Percentiles rank a stretch among this genome's conserved stretches.
These are phyloP conservation scores for Blastobotrys persicus DNA, from an alignment of 1,139 yeast species.

Conservation along the genomic window DNA sequence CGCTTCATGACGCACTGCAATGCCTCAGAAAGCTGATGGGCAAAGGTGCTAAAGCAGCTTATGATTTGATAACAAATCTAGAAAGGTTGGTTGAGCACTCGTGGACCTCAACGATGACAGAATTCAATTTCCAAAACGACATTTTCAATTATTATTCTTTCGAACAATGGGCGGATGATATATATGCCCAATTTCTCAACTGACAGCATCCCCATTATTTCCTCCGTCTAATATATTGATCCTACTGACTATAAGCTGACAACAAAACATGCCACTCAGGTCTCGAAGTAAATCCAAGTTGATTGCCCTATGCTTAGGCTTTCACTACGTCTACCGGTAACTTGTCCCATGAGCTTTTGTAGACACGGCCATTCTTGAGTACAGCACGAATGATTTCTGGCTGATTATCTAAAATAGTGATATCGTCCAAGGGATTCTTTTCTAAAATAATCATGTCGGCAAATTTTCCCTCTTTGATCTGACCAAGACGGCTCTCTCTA, in stretches of 20 bases:
- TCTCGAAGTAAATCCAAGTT: background rate
- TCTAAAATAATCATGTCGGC: conserved; percentile 10
- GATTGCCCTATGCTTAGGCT: background rate
- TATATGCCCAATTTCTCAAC: background rate
- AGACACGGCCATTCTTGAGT: conserved; percentile 9
- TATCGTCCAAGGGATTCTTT: conserved; percentile 11
- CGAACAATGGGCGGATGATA: conserved; percentile 8
- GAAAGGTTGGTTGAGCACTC: conserved; percentile 7
- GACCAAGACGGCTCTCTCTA: conserved; percentile 10
- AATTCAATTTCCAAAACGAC: conserved; percentile 7
- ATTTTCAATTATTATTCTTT: conserved; percentile 4
- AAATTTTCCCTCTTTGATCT: conserved; percentile 10
- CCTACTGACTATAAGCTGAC: too few relatives aligned
- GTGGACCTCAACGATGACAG: background rate
- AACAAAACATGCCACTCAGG: too few relatives aligned
- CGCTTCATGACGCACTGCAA: background rate
- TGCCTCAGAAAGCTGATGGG: conserved; percentile 2
- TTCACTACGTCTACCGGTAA: background rate
- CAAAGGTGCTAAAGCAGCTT: conserved; percentile 3
- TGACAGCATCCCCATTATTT: too few relatives aligned
- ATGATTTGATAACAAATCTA: conserved; percentile 2
- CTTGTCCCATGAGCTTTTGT: conserved; percentile 9
- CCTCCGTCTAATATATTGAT: too few relatives aligned
- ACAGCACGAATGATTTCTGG: conserved; percentile 7
- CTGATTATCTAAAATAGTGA: conserved; percentile 8